A percentile compares a stretch with the other conserved stretches of the same genome.
phyloP scores from a whole-genome alignment of 306 rosid species.

The Ceratonia siliqua region DNA sequence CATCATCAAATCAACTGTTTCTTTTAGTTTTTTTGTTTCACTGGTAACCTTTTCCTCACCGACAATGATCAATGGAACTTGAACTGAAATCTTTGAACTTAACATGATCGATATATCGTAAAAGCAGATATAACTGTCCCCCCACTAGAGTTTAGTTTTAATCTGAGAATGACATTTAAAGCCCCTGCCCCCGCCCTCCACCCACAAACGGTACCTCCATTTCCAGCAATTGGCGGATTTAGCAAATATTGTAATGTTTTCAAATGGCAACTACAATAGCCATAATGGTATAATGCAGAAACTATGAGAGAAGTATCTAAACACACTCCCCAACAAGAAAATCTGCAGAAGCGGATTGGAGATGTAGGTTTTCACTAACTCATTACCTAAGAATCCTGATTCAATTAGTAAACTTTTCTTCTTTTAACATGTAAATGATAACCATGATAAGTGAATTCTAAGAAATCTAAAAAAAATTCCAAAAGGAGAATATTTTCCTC shows the following conservation, averaged over 20 bases:
- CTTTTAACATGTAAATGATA: neutral
- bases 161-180: too few relatives aligned
- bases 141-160: too few relatives aligned
- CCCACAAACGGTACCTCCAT: too few relatives aligned
- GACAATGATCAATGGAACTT: too few relatives aligned
- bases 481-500: neutral
- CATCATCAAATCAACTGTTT: too few relatives aligned
- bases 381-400: neutral
- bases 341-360: neutral
- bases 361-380: too few relatives aligned
- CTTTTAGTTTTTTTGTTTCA: too few relatives aligned
- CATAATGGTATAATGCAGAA: conserved; percentile 1
- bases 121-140: too few relatives aligned
- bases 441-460: neutral
- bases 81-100: too few relatives aligned
- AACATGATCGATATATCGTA: too few relatives aligned
- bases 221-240: conserved; percentile 36
- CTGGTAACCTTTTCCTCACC: too few relatives aligned
- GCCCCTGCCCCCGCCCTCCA: too few relatives aligned
- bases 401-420: neutral
- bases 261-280: neutral
- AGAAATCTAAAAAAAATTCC: neutral
- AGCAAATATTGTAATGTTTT: conserved; percentile 22
- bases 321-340: neutral
- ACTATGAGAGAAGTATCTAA: neutral